A percentile compares a stretch with the other conserved stretches of the same genome.
These are phyloP conservation scores for Onygenales sp. DNA, from an alignment of 2,329 filamentous ascomycete species.

Conservation along the genomic window DNA sequence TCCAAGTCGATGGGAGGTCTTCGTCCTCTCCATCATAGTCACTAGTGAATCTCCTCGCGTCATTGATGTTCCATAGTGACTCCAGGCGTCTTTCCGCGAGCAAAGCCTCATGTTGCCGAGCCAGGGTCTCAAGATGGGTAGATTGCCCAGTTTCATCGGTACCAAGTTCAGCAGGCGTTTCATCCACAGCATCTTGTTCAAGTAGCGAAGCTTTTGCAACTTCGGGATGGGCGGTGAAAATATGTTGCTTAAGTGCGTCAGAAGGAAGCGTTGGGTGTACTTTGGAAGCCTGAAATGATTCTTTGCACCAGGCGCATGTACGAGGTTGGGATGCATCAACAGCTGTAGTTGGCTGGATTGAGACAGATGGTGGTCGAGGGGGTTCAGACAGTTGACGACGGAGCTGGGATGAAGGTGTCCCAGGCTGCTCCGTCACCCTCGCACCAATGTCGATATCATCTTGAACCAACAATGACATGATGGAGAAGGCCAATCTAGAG, in stretches of 20 bases:
- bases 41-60: slow-evolving; percentile 23
- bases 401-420: slow-evolving; percentile 18
- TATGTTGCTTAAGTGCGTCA: slow-evolving; percentile 24
- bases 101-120: background rate
- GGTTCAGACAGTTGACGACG: slow-evolving; percentile 32
- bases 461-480: slow-evolving; percentile 26
- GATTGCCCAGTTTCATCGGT: slow-evolving; percentile 5
- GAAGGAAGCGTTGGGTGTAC: slow-evolving; percentile 16
- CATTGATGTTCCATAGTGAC: slow-evolving; percentile 28
- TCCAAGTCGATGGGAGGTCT: slow-evolving; percentile 24
- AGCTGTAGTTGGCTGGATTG: slow-evolving; percentile 22
- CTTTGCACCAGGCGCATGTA: slow-evolving; percentile 29
- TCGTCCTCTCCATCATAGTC: slow-evolving; percentile 24
- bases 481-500: slow-evolving; percentile 1
- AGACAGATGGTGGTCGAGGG: slow-evolving; percentile 23
- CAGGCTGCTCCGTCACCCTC: slow-evolving; percentile 15
- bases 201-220: slow-evolving; percentile 18
- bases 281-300: slow-evolving; percentile 20
- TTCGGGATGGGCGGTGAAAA: slow-evolving; percentile 24
- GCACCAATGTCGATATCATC: slow-evolving; percentile 26
- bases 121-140: background rate
- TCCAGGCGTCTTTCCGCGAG: slow-evolving; percentile 23
- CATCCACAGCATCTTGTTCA: slow-evolving; percentile 9
- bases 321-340: slow-evolving; percentile 4
- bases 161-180: slow-evolving; percentile 5